phyloP scores from a whole-genome alignment of 805 yeast genomes.

The Kurtzmaniella fragi region DNA sequence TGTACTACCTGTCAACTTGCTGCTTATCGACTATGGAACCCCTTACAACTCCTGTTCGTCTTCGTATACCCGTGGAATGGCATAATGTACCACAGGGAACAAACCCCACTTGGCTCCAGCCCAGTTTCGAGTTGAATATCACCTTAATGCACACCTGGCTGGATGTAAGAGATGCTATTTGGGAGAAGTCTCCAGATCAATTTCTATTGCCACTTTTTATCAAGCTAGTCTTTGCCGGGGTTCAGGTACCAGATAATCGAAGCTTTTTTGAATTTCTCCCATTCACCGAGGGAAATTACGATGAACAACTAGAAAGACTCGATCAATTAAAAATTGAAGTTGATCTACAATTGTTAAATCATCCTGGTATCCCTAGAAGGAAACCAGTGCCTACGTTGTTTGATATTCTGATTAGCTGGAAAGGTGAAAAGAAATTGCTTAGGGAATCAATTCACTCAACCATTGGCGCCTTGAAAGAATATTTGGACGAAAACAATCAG shows the following conservation, averaged over 20 bases:
- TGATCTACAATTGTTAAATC: slow-evolving; percentile 18
- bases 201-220: slow-evolving; percentile 22
- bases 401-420: slow-evolving; percentile 15
- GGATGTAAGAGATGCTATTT: slow-evolving; percentile 23
- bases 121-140: slow-evolving; percentile 9
- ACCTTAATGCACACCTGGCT: slow-evolving; percentile 18
- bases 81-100: slow-evolving; percentile 1
- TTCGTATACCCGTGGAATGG: not conserved
- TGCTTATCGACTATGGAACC: too few species aligned
- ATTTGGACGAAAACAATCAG: slow-evolving; percentile 11
- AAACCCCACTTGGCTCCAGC: not conserved
- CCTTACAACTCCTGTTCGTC: too few species aligned
- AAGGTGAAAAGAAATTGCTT: slow-evolving; percentile 6
- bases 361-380: slow-evolving; percentile 14
- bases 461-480: slow-evolving; percentile 13
- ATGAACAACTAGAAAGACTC: not conserved
- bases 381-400: slow-evolving; percentile 22
- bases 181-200: slow-evolving; percentile 20
- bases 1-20: too few species aligned
- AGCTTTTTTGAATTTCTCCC: too few species aligned
- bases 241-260: too few species aligned
- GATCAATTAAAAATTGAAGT: slow-evolving; percentile 12
- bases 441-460: slow-evolving; percentile 18
- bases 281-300: not conserved
- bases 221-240: slow-evolving; percentile 1